A percentile compares a stretch with the other conserved stretches of the same genome.
phyloP scores from a whole-genome alignment of 495 filamentous ascomycete genomes.

The Coniosporium apollinis region DNA sequence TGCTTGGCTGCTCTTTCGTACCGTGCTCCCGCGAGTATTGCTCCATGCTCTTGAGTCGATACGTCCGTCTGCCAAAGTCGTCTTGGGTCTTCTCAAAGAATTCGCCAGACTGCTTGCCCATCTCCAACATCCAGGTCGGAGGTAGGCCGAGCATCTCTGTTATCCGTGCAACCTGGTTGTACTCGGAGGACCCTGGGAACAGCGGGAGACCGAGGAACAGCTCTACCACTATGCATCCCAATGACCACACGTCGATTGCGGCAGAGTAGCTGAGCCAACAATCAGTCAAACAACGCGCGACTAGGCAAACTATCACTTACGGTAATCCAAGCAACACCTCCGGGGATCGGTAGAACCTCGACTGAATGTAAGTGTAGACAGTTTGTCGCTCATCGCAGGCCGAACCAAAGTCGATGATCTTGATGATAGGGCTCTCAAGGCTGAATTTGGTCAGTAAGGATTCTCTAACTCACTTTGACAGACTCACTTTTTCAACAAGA shows the following conservation, averaged over 20 bases:
- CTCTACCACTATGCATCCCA: slow-evolving; percentile 97
- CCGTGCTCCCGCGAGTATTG: slow-evolving; percentile 89
- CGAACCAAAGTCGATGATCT: slow-evolving; percentile 99
- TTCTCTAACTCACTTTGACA: background rate
- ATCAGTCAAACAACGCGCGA: slow-evolving; percentile 5
- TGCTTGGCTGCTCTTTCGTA: slow-evolving; percentile 96
- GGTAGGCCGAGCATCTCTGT: slow-evolving; percentile 97
- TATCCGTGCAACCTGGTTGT: slow-evolving; percentile 94
- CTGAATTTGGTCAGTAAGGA: slow-evolving; percentile 21
- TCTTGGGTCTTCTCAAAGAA: slow-evolving; percentile 96
- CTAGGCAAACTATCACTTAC: slow-evolving; percentile 24
- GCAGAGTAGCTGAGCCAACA: slow-evolving; percentile 59
- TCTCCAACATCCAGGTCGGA: slow-evolving; percentile 98
- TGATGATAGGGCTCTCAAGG: slow-evolving; percentile 97
- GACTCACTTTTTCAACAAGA: slow-evolving; percentile 80
- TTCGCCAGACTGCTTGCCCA: slow-evolving; percentile 93
- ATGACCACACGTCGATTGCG: slow-evolving; percentile 99
- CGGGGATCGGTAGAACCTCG: slow-evolving; percentile 92
- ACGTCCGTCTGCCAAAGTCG: slow-evolving; percentile 74
- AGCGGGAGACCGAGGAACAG: slow-evolving; percentile 88
- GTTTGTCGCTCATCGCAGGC: slow-evolving; percentile 97
- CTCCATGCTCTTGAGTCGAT: slow-evolving; percentile 91
- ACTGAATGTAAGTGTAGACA: slow-evolving; percentile 99
- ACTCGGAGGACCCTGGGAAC: slow-evolving; percentile 96
- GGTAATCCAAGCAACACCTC: slow-evolving; percentile 89